Conservation (phyloP, 2,329 filamentous ascomycete species). For the Diaporthe australafricana region DNA sequence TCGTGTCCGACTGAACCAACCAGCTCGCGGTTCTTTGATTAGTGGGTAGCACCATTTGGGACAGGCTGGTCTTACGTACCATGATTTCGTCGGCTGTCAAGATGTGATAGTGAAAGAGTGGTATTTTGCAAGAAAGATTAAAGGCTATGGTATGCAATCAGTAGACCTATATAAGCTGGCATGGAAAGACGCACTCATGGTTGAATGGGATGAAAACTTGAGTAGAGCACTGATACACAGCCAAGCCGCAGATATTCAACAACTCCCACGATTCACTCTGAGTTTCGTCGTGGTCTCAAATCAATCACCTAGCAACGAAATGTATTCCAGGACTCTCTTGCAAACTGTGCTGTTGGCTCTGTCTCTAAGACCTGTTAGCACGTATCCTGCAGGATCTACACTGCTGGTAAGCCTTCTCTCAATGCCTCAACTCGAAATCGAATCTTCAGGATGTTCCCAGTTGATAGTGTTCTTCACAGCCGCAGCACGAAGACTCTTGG, state of each 20-base stretch:
- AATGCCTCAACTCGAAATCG: not conserved
- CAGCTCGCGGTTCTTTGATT: not conserved
- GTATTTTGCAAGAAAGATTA: accelerated
- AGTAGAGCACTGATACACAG: not conserved
- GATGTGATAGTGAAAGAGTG: not conserved
- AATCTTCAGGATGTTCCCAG: not conserved
- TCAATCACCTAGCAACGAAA: not conserved
- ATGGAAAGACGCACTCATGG: too few species aligned
- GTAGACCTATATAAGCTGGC: not conserved
- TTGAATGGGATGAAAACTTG: too few species aligned
- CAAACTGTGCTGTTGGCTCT: not conserved
- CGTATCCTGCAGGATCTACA: not conserved
- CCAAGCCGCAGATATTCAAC: not conserved
- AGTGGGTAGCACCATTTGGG: not conserved
- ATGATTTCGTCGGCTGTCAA: not conserved
- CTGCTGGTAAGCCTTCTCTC: not conserved
- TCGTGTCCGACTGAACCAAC: not conserved
- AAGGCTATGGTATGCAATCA: too few species aligned
- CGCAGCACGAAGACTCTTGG: not conserved
- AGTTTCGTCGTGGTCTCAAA: not conserved
- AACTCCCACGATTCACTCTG: not conserved
- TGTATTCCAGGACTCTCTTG: not conserved
- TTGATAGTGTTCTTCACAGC: not conserved
- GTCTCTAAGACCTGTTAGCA: not conserved
- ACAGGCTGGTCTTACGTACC: not conserved